These are phyloP conservation scores for Neofusicoccum parvum DNA, from an alignment of 2,329 filamentous ascomycete genomes.

Conservation along the genomic window DNA sequence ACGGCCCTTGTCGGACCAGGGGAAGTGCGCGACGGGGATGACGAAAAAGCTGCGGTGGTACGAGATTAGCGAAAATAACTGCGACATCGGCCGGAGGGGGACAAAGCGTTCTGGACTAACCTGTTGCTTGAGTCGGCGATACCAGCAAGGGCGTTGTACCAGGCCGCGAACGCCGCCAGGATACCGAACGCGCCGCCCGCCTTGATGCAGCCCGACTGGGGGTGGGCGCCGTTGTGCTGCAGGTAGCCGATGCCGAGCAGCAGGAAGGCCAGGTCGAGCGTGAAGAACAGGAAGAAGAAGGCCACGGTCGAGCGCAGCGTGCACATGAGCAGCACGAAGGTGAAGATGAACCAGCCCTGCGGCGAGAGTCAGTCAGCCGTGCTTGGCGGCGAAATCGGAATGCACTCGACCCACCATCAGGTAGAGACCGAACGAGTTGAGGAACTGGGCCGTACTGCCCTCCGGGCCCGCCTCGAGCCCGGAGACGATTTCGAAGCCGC, in stretches of 20 bases:
- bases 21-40: conserved; percentile 90
- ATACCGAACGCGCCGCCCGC: conserved; percentile 57
- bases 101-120: conserved; percentile 27
- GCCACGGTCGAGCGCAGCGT: conserved; percentile 61
- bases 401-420: conserved; percentile 48
- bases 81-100: background rate
- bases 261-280: conserved; percentile 61
- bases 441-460: conserved; percentile 50
- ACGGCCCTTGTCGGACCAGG: conserved; percentile 68
- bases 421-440: conserved; percentile 59
- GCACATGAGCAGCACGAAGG: conserved; percentile 57
- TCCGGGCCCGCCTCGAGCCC: conserved; percentile 36
- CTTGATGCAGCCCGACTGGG: conserved; percentile 50
- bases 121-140: conserved; percentile 58
- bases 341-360: conserved; percentile 62
- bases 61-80: conserved; percentile 21
- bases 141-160: conserved; percentile 59
- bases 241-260: conserved; percentile 59
- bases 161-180: conserved; percentile 55
- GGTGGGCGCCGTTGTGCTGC: conserved; percentile 40
- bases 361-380: conserved; percentile 20
- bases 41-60: conserved; percentile 74
- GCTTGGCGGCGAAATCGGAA: background rate
- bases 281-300: conserved; percentile 61
- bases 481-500: conserved; percentile 47